Base-by-base conservation (phyloP, 1,139 yeast species). In the Dujonia santamariae region DNA sequence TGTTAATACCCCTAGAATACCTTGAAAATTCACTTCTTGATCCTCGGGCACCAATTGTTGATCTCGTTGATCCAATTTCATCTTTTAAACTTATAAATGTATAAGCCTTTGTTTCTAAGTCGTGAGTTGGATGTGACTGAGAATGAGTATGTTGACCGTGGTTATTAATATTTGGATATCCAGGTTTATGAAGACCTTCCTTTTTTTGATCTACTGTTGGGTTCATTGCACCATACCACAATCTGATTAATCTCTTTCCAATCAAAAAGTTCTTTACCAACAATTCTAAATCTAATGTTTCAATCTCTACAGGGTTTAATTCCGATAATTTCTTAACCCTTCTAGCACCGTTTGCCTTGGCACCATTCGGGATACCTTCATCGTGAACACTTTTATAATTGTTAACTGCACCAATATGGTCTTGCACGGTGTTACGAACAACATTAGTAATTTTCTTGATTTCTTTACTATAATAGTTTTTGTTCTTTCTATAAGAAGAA, bases 361-460 rank as follows among this genome's bases (percentile, higher is more conserved):
- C 37, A 14, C 39, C 23, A 24, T 36, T 36, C n/a, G n/a, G n/a
- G n/a, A n/a, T n/a, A n/a, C n/a, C n/a, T n/a, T n/a, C n/a, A n/a
- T n/a, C n/a, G 34, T 46, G 23, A 29, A 45, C 44, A 23, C 46
- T 42, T 14, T 45, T 37, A 13, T 42, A 38, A n/a, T 38, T 27
- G 25, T 51, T 54, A 4, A 58, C 56, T 4, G 62, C 59, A 35
- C 51, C 57, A 18, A 67, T 62, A 41, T 61, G 61, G 48, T 85
- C 95, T 49, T 82, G 86, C 31, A 85, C 86, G 0, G 90, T 82
- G 19, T 75, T 74, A 46, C 83, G 85, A 28, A 85, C 86, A 19
- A 69, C 85, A 48, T 74, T 78, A 26, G 80, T 78, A 36, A 83
- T 60, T 34, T 81, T 82, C 41, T 80, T 74, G 34, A 82, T 62